phyloP scores from a whole-genome alignment of 73 alveolate genomes.

The Blepharisma japonicum region DNA sequence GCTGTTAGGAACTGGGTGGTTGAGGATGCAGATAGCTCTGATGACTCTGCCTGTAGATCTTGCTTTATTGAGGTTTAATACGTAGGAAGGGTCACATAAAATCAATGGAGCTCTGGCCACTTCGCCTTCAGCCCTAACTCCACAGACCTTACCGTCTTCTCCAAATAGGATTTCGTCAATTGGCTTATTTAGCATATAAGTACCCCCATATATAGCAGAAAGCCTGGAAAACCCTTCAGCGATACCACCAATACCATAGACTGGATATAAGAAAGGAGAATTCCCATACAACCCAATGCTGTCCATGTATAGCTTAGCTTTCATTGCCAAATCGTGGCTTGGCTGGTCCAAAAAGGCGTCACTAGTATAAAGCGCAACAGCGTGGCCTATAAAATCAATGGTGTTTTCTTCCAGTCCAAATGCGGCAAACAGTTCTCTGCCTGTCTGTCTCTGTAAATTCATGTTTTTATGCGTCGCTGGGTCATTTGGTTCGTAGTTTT shows the following conservation, averaged over 20 bases:
- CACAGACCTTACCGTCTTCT: slow-evolving; percentile 84
- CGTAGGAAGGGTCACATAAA: slow-evolving; percentile 97
- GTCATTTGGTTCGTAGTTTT: slow-evolving; percentile 73
- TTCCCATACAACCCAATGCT: slow-evolving; percentile 88
- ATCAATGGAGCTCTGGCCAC: slow-evolving; percentile 86
- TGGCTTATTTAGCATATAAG: slow-evolving; percentile 94
- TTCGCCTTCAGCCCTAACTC: slow-evolving; percentile 72
- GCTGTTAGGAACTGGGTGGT: slow-evolving; percentile 97
- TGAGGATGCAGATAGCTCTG: slow-evolving; percentile 91
- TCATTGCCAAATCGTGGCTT: slow-evolving; percentile 67
- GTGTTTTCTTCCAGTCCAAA: slow-evolving; percentile 93
- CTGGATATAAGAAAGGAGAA: slow-evolving; percentile 98
- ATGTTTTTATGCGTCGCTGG: slow-evolving; percentile 67
- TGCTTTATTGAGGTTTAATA: slow-evolving; percentile 49
- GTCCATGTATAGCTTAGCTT: slow-evolving; percentile 83
- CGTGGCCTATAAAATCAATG: slow-evolving; percentile 99
- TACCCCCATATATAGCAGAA: slow-evolving; percentile 97
- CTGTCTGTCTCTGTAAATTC: slow-evolving; percentile 34
- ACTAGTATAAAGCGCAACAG: slow-evolving; percentile 90
- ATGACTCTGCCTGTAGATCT: slow-evolving; percentile 84
- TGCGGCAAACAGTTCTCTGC: slow-evolving; percentile 56
- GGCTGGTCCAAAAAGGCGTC: slow-evolving; percentile 79
- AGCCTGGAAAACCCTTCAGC: slow-evolving; percentile 97
- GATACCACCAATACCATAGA: slow-evolving; percentile 97
- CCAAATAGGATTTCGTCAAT: slow-evolving; percentile 92